Conservation (phyloP, 2,329 filamentous ascomycete genomes). For the Fusarium sterilihyphosum region DNA sequence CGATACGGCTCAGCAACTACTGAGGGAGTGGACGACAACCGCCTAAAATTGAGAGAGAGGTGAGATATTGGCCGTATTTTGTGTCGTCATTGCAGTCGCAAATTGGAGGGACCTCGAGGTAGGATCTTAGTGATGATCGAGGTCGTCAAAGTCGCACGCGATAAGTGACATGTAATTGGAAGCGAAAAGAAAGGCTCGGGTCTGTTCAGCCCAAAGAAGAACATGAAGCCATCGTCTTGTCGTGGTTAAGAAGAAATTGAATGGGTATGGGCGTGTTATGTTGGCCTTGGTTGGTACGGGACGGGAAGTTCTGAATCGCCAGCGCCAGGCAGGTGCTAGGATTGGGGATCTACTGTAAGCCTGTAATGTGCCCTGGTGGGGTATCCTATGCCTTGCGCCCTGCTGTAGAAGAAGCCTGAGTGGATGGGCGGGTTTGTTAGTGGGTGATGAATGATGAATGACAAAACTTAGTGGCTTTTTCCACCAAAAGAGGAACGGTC, state of each 20-base stretch:
- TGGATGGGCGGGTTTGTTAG: not conserved
- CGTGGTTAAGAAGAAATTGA: not conserved
- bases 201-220: conserved; percentile 8
- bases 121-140: not conserved
- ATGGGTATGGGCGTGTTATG: conserved; percentile 3
- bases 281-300: not conserved
- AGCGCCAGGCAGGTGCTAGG: conserved; percentile 16
- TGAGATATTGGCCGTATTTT: conserved; percentile 4
- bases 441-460: conserved; percentile 9
- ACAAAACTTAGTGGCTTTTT: conserved; percentile 27
- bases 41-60: conserved; percentile 16
- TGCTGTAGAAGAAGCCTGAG: not conserved
- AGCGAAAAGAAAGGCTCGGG: not conserved
- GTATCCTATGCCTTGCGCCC: conserved; percentile 3
- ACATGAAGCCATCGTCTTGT: conserved; percentile 23
- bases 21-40: not conserved
- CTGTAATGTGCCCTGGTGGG: conserved; percentile 25
- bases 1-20: not conserved
- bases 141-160: conserved; percentile 17
- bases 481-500: conserved; percentile 2
- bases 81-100: conserved; percentile 36
- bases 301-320: not conserved
- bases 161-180: conserved; percentile 10
- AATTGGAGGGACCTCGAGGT: conserved; percentile 7
- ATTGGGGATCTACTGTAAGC: conserved; percentile 23